These are phyloP conservation scores for Casuarina glauca DNA, from an alignment of 306 rosid genomes.

Conservation along the genomic window DNA sequence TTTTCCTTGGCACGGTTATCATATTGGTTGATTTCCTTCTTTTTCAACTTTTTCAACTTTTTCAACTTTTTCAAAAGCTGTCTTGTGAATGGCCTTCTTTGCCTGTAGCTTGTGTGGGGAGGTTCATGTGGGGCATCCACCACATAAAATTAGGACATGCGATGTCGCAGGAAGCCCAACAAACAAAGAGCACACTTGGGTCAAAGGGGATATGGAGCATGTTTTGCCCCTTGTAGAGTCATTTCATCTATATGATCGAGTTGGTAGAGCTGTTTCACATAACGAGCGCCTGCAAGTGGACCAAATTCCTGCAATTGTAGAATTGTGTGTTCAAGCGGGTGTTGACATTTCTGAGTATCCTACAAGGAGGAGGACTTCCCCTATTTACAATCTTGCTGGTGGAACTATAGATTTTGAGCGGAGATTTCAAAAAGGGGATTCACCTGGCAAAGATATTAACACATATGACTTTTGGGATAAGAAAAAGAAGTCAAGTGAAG, in stretches of 20 bases:
- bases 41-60: background rate
- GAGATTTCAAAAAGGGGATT: conserved; percentile 50
- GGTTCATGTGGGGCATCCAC: conserved; percentile 69
- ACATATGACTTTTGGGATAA: conserved; percentile 50
- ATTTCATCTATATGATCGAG: conserved; percentile 65
- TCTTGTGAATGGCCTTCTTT: conserved; percentile 16
- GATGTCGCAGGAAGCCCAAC: conserved; percentile 56
- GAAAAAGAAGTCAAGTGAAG: conserved; percentile 27
- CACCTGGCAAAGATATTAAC: conserved; percentile 45
- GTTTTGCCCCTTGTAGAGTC: conserved; percentile 59
- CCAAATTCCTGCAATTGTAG: conserved; percentile 66
- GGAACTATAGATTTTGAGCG: conserved; percentile 66
- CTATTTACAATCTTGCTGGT: conserved; percentile 62
- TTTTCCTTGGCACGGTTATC: background rate
- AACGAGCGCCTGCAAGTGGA: conserved; percentile 65
- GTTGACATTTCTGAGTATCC: conserved; percentile 59
- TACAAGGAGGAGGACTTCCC: conserved; percentile 65
- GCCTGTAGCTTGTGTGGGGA: conserved; percentile 59
- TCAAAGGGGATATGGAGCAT: conserved; percentile 54
- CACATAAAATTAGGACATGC: conserved; percentile 70
- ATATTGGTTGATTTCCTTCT: background rate
- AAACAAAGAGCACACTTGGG: conserved; percentile 69
- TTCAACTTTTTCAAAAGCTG: background rate
- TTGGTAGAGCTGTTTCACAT: conserved; percentile 73
- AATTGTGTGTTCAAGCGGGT: conserved; percentile 73